Conservation (phyloP, 768 basidiomycete genomes). For the Rhizopogon roseolus region DNA sequence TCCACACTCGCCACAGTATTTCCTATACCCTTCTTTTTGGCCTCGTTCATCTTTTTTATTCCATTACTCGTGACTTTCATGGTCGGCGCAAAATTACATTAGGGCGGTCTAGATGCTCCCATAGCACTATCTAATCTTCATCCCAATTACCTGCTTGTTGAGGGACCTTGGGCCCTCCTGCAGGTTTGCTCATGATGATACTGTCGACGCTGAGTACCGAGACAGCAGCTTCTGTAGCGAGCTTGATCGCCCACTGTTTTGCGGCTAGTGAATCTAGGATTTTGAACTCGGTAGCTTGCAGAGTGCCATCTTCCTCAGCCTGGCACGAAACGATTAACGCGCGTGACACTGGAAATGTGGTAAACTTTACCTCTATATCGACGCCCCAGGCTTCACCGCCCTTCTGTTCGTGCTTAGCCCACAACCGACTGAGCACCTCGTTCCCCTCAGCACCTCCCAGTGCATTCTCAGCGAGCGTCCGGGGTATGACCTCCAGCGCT, state of each 20-base stretch:
- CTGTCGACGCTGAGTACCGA: conserved; percentile 93
- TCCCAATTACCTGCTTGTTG: conserved; percentile 89
- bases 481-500: conserved; percentile 88
- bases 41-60: conserved; percentile 5
- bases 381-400: conserved; percentile 78
- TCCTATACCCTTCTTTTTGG: background rate
- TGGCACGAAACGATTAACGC: conserved; percentile 23
- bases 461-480: conserved; percentile 94
- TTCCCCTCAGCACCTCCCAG: conserved; percentile 88
- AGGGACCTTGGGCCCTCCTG: conserved; percentile 39
- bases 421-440: conserved; percentile 83
- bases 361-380: conserved; percentile 68
- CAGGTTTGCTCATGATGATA: conserved; percentile 92
- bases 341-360: background rate
- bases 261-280: conserved; percentile 88
- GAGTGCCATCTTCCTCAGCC: conserved; percentile 77
- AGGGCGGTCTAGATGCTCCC: conserved; percentile 14
- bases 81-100: conserved; percentile 20
- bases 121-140: conserved; percentile 43
- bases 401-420: conserved; percentile 83
- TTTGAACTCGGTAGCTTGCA: conserved; percentile 53
- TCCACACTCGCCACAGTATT: conserved; percentile 6
- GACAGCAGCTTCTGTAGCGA: conserved; percentile 90
- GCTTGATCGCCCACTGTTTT: conserved; percentile 83
- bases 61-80: conserved; percentile 16